Conservation (phyloP, 805 yeast species). For the Metschnikowia similis region DNA sequence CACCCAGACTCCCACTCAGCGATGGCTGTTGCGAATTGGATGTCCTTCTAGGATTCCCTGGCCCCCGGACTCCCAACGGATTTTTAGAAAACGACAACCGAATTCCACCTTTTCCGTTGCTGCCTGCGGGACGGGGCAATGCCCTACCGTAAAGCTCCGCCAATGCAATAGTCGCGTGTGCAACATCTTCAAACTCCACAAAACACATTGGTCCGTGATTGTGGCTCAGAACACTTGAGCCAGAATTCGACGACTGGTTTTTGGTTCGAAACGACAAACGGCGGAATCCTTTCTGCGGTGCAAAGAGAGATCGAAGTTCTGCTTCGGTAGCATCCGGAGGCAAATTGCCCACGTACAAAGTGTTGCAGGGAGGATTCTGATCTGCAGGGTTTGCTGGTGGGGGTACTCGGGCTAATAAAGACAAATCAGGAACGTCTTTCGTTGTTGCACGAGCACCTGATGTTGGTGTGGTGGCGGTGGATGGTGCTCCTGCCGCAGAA, state of each 20-base stretch:
- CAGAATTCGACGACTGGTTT: conserved; percentile 24
- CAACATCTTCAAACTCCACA: conserved; percentile 96
- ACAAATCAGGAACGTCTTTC: conserved; percentile 57
- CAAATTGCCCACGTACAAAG: conserved; percentile 91
- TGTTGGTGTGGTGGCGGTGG: conserved; percentile 10
- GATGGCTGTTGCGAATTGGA: conserved; percentile 24
- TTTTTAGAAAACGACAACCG: conserved; percentile 91
- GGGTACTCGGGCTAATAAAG: conserved; percentile 73
- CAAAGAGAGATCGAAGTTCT: conserved; percentile 81
- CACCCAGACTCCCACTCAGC: conserved; percentile 18
- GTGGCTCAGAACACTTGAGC: conserved; percentile 23
- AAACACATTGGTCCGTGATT: conserved; percentile 98
- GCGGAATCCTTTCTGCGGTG: conserved; percentile 89
- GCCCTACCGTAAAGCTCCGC: conserved; percentile 93
- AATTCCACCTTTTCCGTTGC: conserved; percentile 84
- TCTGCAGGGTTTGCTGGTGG: conserved; percentile 98
- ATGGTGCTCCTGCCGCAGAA: conserved; percentile 6
- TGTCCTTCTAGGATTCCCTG: conserved; percentile 42
- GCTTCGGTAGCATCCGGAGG: conserved; percentile 97
- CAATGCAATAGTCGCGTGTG: conserved; percentile 86
- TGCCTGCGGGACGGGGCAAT: conserved; percentile 71
- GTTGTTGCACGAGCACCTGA: conserved; percentile 13
- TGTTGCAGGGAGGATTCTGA: conserved; percentile 98
- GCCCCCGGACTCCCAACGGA: conserved; percentile 93
- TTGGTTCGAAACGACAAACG: conserved; percentile 88